phyloP scores from a whole-genome alignment of 352 stramenopile genomes.

The Globisporangium paroecandrum region DNA sequence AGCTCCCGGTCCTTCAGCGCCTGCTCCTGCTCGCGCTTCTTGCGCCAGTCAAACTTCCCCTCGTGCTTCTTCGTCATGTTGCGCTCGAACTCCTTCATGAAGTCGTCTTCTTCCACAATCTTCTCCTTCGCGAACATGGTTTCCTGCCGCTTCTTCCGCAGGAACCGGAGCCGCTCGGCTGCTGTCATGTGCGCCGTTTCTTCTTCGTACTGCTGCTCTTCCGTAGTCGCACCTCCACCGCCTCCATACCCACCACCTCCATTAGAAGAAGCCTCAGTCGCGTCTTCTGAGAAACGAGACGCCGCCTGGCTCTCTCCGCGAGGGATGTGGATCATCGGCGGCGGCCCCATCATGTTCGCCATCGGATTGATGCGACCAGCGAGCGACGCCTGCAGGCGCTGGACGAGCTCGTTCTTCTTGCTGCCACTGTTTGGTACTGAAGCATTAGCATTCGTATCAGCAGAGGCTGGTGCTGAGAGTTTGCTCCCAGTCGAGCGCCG shows the following conservation, averaged over 20 bases:
- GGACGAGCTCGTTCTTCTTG: constrained; percentile 36
- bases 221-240: neutral
- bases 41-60: constrained; percentile 14
- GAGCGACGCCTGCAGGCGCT: constrained; percentile 56
- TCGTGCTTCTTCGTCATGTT: constrained; percentile 74
- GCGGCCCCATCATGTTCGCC: constrained; percentile 22
- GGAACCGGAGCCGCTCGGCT: constrained; percentile 55
- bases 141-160: constrained; percentile 60
- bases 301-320: constrained; percentile 8
- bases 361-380: constrained; percentile 30
- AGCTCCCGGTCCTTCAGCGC: constrained; percentile 9
- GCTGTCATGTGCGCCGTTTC: constrained; percentile 62
- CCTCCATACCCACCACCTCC: neutral
- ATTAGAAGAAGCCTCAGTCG: neutral
- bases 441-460: neutral
- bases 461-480: neutral
- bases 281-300: neutral
- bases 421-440: neutral
- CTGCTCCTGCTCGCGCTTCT: constrained; percentile 13
- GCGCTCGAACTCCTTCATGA: constrained; percentile 58
- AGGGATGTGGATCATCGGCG: constrained; percentile 30
- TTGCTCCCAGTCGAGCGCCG: neutral
- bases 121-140: constrained; percentile 48
- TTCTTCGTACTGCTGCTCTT: constrained; percentile 46
- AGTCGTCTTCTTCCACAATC: constrained; percentile 48